phyloP scores from a whole-genome alignment of 441 rosid species.

The Arabidopsis lyrata region DNA sequence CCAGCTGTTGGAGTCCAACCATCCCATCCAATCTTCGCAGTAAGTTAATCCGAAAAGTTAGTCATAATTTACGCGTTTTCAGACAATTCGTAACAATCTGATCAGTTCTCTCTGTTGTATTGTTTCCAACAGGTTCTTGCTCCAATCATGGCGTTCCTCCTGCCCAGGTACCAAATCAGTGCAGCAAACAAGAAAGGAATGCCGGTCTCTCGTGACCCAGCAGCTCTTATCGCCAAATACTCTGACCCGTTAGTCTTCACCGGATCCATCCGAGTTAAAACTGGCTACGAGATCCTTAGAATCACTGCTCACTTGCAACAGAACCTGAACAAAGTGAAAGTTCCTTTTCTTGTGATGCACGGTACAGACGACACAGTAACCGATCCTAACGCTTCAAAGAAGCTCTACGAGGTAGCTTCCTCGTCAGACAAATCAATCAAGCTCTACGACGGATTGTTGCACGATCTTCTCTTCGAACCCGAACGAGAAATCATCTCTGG shows the following conservation, averaged over 20 bases:
- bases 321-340: constrained; percentile 58
- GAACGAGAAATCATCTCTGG: constrained; percentile 63
- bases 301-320: constrained; percentile 66
- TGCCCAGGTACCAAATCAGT: constrained; percentile 72
- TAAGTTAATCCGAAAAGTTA: constrained; percentile 35
- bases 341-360: constrained; percentile 80
- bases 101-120: constrained; percentile 12
- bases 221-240: constrained; percentile 79
- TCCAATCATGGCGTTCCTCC: constrained; percentile 65
- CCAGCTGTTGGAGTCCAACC: constrained; percentile 98
- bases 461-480: constrained; percentile 85
- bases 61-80: background rate
- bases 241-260: constrained; percentile 91
- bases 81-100: constrained; percentile 4
- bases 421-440: constrained; percentile 77
- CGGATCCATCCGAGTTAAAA: constrained; percentile 67
- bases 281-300: constrained; percentile 92
- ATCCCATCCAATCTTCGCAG: constrained; percentile 78
- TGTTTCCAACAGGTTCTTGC: constrained; percentile 61
- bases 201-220: constrained; percentile 81
- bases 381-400: constrained; percentile 72
- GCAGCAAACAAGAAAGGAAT: constrained; percentile 76
- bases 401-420: constrained; percentile 70
- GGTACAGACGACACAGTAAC: constrained; percentile 80
- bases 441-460: constrained; percentile 68